Conservation (phyloP, 108 stramenopile species). For the Stephanodiscus minutulus region DNA sequence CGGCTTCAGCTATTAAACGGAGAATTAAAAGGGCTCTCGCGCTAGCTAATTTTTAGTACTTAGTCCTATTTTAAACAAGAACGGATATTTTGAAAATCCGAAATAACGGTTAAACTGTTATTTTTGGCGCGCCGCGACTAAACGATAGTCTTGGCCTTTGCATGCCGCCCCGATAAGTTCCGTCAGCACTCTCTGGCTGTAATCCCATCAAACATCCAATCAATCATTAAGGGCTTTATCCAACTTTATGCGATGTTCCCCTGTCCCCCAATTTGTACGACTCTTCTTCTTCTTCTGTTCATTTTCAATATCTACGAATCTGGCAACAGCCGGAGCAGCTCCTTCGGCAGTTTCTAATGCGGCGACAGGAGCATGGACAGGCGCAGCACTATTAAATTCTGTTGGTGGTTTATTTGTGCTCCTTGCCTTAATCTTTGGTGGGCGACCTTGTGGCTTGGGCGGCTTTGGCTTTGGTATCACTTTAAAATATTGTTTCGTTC, state of each 20-base stretch:
- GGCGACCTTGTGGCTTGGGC: background rate
- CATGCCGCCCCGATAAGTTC: too few relatives aligned
- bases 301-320: background rate
- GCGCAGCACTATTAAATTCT: background rate
- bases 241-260: background rate
- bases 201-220: background rate
- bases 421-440: background rate
- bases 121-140: too few relatives aligned
- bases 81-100: too few relatives aligned
- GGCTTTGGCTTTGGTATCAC: constrained; percentile 2
- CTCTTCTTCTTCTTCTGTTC: constrained; percentile 6
- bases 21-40: too few relatives aligned
- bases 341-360: background rate
- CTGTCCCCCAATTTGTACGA: constrained; percentile 4
- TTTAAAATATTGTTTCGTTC: constrained; percentile 2
- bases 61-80: too few relatives aligned
- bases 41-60: too few relatives aligned
- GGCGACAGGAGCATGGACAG: background rate
- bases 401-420: background rate
- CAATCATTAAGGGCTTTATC: constrained; percentile 1
- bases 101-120: too few relatives aligned
- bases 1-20: too few relatives aligned
- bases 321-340: background rate
- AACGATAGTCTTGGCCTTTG: too few relatives aligned
- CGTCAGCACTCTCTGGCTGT: too few relatives aligned